These are phyloP conservation scores for Monosporascus ibericus DNA, from an alignment of 2,329 filamentous ascomycete species.

Conservation along the genomic window DNA sequence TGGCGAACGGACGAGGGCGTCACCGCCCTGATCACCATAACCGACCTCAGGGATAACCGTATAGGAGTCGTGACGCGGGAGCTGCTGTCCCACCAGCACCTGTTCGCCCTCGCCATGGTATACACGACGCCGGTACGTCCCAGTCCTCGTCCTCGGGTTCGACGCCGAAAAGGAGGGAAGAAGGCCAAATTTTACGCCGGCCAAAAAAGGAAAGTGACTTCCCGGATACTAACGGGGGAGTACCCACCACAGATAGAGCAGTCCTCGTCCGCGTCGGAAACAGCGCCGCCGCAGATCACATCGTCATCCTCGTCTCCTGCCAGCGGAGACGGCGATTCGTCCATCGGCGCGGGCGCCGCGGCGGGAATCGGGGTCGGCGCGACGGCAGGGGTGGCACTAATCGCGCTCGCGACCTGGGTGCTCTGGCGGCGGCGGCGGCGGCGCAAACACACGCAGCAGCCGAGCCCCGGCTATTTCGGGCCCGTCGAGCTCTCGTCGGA, in stretches of 20 bases:
- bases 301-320: background rate
- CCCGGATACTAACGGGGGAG: background rate
- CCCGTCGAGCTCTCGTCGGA: too few species aligned
- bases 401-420: conserved; percentile 6
- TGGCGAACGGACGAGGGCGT: background rate
- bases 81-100: conserved; percentile 2
- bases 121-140: conserved; percentile 13
- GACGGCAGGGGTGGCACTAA: conserved; percentile 1
- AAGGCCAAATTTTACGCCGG: background rate
- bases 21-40: conserved; percentile 1
- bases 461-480: too few species aligned
- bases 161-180: background rate
- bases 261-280: background rate
- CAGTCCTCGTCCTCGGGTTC: background rate
- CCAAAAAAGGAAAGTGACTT: background rate
- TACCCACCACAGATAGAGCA: background rate
- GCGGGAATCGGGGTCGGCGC: conserved; percentile 7
- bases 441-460: background rate
- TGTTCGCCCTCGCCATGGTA: conserved; percentile 13
- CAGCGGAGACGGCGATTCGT: background rate
- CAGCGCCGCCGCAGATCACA: background rate
- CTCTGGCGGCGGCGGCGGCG: conserved; percentile 5
- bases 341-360: conserved; percentile 4
- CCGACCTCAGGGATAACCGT: conserved; percentile 5
- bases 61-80: background rate